phyloP scores from a whole-genome alignment of 192 early-diverging fungal species.

The Diversispora eburnea region DNA sequence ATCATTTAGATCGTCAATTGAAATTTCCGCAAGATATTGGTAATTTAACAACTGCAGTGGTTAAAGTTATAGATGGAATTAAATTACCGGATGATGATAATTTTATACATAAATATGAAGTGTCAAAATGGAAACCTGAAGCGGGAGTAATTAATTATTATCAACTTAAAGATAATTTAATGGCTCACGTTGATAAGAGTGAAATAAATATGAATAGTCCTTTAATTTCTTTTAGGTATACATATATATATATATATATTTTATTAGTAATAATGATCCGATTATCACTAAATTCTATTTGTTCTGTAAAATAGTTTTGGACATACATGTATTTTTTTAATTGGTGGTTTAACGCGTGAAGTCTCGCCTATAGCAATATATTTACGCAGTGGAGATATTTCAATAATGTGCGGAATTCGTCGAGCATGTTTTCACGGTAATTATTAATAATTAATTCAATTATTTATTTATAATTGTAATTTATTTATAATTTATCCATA shows the following conservation, averaged over 20 bases:
- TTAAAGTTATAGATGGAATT: constrained; percentile 55
- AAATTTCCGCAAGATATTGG: constrained; percentile 69
- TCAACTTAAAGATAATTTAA: constrained; percentile 73
- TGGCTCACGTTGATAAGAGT: constrained; percentile 90
- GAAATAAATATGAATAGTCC: constrained; percentile 84
- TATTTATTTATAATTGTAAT: not conserved
- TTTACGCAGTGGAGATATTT: constrained; percentile 81
- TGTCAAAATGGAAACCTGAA: constrained; percentile 62
- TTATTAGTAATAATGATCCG: constrained; percentile 33
- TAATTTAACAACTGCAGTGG: constrained; percentile 60
- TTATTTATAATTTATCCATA: too few relatives aligned
- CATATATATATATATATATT: not conserved
- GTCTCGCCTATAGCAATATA: constrained; percentile 64
- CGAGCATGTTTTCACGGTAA: constrained; percentile 80
- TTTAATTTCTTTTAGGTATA: constrained; percentile 72
- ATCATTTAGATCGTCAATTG: constrained; percentile 62
- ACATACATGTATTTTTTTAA: constrained; percentile 72
- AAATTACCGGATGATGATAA: constrained; percentile 18
- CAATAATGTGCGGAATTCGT: constrained; percentile 81
- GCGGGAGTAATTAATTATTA: constrained; percentile 97
- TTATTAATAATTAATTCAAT: not conserved
- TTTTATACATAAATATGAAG: constrained; percentile 54
- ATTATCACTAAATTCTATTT: not conserved
- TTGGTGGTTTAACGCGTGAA: constrained; percentile 74
- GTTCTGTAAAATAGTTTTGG: constrained; percentile 51